Evolutionary conservation across 495 filamentous ascomycete genomes (phyloP).

Genomic region (Xylaria cubensis): DNA sequence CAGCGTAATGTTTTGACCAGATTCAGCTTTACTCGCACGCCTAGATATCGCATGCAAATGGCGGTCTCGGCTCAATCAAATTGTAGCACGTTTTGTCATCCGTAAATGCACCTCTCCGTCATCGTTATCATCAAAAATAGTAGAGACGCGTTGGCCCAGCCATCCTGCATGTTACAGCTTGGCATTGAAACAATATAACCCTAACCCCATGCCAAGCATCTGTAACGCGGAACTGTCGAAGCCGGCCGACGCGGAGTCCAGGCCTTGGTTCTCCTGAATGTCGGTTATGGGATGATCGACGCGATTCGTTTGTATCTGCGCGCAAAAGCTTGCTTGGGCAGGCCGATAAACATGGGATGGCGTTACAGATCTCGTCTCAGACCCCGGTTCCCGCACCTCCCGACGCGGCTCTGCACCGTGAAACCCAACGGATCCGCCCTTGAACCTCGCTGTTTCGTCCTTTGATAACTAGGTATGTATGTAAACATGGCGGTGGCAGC

Average conservation of each 20-base stretch:
- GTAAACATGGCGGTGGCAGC: background rate
- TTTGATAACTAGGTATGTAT: background rate
- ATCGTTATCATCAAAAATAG: background rate
- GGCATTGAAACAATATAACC: background rate
- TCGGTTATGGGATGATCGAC: constrained; percentile 4
- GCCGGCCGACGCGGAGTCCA: constrained; percentile 13
- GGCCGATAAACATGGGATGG: constrained; percentile 1
- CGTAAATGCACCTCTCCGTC: background rate
- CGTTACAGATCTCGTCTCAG: constrained; percentile 24
- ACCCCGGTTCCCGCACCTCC: constrained; percentile 20
- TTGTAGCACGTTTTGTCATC: background rate
- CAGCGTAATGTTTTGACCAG: background rate
- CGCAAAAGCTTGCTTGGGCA: background rate
- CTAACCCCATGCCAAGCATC: constrained; percentile 14
- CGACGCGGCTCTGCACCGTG: constrained; percentile 19
- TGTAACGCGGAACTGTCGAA: constrained; percentile 15
- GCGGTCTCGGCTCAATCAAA: constrained; percentile 14
- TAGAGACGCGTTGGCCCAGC: background rate
- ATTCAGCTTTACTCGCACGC: background rate
- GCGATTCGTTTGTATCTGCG: background rate
- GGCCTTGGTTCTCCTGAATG: constrained; percentile 8
- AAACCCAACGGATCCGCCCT: constrained; percentile 22
- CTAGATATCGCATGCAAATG: background rate
- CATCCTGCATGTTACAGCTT: constrained; percentile 7
- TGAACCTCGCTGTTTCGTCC: constrained; percentile 16